Base-by-base conservation (phyloP, 2,329 filamentous ascomycete genomes). In the Coniella vitis region DNA sequence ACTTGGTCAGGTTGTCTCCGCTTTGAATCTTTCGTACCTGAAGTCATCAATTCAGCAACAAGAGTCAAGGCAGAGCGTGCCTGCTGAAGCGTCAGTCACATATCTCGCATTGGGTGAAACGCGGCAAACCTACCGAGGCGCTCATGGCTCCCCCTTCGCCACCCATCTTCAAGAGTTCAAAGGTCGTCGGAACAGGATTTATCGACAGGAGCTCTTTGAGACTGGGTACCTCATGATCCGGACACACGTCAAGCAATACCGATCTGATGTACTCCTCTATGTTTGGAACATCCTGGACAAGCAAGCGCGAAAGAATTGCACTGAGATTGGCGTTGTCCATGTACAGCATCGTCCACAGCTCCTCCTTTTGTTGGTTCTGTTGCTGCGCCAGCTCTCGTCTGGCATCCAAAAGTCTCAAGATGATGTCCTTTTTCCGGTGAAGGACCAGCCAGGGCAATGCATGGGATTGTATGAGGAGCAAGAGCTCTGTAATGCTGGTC, bases 381-480 rank as follows among this genome's bases (percentile, higher is more conserved):
- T 37, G 29, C 25, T 25, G 19, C n/a, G 29, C 21, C 32, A 34
- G 8, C 39, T 88, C 83, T 38, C 86, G 81, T 48, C 87, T 82
- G 45, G 86, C 87, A 56, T 86, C 79, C 1, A 89, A 87, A 56
- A 98, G 87, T 54, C 83, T 84, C 57, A 84, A 78, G 36, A 98
- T 84, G 14, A 94, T 77, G 50, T 95, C 87, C 49, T 75, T 76
- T 58, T 85, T 85, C 60, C 84, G 86, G 37, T 80, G 84, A 35
- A 95, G 70, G 3, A 98, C 87, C 16, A 98, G 75, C 68, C 87
- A 90, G 1, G 94, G 93, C 8, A 98, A 66, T 7, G 90, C 90
- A 58, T 93, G 80, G 13, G 80, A 75, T 63, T 96, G 90, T 8
- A 91, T 87, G 16, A 84, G 67, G 13, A 85, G 67, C 9, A 96